Evolutionary conservation across 768 basidiomycete species (phyloP).

Genomic region (Tulasnella sp.): DNA sequence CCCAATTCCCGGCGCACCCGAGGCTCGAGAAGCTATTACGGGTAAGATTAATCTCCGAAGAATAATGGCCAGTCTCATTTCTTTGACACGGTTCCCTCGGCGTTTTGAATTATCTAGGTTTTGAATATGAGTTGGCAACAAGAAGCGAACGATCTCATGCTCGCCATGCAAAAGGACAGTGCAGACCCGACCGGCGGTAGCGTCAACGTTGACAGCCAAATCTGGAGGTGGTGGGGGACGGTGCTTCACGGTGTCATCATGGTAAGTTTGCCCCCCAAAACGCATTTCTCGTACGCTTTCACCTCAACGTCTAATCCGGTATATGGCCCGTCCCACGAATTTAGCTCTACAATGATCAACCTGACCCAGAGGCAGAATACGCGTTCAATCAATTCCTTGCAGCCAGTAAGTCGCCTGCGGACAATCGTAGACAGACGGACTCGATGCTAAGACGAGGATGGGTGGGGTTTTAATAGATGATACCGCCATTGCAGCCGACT

Average conservation of each 20-base stretch:
- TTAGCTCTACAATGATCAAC: not conserved
- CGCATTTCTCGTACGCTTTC: not conserved
- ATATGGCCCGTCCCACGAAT: not conserved
- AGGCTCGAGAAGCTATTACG: not conserved
- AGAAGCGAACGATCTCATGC: not conserved
- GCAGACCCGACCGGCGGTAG: not conserved
- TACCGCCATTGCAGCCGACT: not conserved
- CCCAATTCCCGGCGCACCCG: not conserved
- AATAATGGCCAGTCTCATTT: not conserved
- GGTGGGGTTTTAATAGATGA: not conserved
- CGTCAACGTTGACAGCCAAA: not conserved
- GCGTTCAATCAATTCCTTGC: not conserved
- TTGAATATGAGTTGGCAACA: not conserved
- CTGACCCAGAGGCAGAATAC: not conserved
- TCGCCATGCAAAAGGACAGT: not conserved
- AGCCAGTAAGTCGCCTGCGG: not conserved
- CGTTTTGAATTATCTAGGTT: not conserved
- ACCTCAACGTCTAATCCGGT: not conserved
- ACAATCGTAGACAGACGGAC: not conserved
- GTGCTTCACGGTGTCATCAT: not conserved
- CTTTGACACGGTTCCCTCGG: not conserved
- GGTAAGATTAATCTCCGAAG: not conserved
- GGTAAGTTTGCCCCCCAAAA: not conserved
- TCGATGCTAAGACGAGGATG: not conserved
- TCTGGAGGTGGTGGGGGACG: conserved; percentile 1